Conservation (phyloP, 2,329 filamentous ascomycete species). For the Bretziella fagacearum region DNA sequence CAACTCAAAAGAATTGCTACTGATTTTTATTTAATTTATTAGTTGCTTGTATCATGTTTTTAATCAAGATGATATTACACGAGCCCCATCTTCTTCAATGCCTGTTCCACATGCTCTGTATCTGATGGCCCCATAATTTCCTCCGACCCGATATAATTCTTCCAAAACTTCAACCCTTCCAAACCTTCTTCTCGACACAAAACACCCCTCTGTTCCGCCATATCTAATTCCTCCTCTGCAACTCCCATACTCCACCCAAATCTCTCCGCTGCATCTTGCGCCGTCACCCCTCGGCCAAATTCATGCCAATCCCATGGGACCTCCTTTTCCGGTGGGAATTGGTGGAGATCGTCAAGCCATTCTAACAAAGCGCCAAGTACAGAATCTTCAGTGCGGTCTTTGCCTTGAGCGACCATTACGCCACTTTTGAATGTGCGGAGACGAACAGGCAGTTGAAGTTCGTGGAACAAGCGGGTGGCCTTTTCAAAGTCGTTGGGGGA, state of each 20-base stretch:
- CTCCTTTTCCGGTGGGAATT: slow-evolving; percentile 44
- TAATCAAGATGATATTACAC: slow-evolving; percentile 17
- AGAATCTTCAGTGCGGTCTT: slow-evolving; percentile 77
- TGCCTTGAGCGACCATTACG: slow-evolving; percentile 80
- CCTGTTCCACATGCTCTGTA: slow-evolving; percentile 28
- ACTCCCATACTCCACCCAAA: slow-evolving; percentile 98
- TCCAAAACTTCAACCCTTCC: slow-evolving; percentile 85
- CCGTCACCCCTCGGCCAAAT: slow-evolving; percentile 75
- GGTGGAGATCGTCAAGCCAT: slow-evolving; percentile 63
- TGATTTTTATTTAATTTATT: no score
- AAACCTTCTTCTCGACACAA: slow-evolving; percentile 84
- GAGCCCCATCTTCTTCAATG: slow-evolving; percentile 28
- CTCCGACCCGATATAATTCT: slow-evolving; percentile 46
- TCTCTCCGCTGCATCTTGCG: slow-evolving; percentile 69
- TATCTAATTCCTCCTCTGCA: slow-evolving; percentile 84
- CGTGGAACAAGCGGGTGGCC: slow-evolving; percentile 76
- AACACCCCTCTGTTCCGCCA: slow-evolving; percentile 82
- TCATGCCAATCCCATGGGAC: slow-evolving; percentile 56
- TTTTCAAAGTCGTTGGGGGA: slow-evolving; percentile 85
- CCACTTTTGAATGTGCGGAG: slow-evolving; percentile 82
- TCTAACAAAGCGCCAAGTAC: slow-evolving; percentile 59
- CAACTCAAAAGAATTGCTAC: no score
- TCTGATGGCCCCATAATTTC: slow-evolving; percentile 23
- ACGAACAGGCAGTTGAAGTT: slow-evolving; percentile 68
- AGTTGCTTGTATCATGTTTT: background rate